phyloP scores from a whole-genome alignment of 768 basidiomycete genomes.

The Aureoboletus auriporus region DNA sequence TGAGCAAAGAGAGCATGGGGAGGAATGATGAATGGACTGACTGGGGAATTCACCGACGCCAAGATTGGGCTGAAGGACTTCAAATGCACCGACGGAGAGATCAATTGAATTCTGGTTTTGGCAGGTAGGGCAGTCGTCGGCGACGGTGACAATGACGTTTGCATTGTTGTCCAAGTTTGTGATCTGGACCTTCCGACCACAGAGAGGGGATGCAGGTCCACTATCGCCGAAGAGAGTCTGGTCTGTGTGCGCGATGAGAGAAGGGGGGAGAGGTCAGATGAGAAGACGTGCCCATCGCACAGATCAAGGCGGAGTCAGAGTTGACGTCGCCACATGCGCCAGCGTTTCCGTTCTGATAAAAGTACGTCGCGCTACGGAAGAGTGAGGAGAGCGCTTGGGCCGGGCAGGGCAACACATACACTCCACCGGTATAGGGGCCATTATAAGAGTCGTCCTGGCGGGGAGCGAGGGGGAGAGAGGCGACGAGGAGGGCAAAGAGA shows the following conservation, averaged over 20 bases:
- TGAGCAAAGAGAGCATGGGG: not conserved
- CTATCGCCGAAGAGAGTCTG: conserved; percentile 46
- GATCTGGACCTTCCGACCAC: conserved; percentile 63
- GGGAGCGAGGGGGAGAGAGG: conserved; percentile 18
- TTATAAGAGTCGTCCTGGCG: conserved; percentile 20
- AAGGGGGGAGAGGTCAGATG: not conserved
- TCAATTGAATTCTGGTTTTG: conserved; percentile 63
- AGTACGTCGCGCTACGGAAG: conserved; percentile 54
- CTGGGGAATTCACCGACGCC: conserved; percentile 55
- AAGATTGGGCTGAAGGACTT: conserved; percentile 41
- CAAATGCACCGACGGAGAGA: conserved; percentile 67
- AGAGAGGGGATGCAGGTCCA: conserved; percentile 47
- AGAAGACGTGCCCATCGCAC: conserved; percentile 53
- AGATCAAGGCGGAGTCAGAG: conserved; percentile 55
- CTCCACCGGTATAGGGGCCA: conserved; percentile 31
- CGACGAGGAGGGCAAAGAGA: conserved; percentile 58
- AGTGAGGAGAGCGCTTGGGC: not conserved
- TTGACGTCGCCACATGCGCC: conserved; percentile 74
- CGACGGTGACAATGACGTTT: conserved; percentile 60
- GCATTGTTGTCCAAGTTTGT: conserved; percentile 52
- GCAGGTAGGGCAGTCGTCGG: conserved; percentile 84
- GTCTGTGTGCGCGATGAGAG: conserved; percentile 35
- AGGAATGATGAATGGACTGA: conserved; percentile 29
- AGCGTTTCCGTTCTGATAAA: conserved; percentile 63
- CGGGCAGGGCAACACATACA: conserved; percentile 31